phyloP scores from a whole-genome alignment of 2,329 filamentous ascomycete genomes.

The Alternaria viburni region DNA sequence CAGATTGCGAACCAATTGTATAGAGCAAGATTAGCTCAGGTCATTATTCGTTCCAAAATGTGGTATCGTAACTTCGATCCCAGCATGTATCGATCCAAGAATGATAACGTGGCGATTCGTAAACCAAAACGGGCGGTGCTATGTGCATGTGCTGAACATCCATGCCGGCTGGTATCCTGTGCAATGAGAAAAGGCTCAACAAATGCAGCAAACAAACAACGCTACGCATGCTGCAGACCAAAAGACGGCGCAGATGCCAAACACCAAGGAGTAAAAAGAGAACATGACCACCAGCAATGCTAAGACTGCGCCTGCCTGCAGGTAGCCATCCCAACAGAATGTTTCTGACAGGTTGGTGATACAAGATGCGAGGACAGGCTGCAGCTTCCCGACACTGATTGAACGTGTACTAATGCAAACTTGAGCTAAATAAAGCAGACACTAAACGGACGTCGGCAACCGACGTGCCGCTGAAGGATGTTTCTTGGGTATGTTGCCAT shows the following conservation, averaged over 20 bases:
- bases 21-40: slow-evolving; percentile 12
- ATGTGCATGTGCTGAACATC: neutral
- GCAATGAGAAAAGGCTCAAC: slow-evolving; percentile 5
- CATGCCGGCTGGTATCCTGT: slow-evolving; percentile 8
- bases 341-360: slow-evolving; percentile 30
- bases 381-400: slow-evolving; percentile 21
- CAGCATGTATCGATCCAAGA: slow-evolving; percentile 13
- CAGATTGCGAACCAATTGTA: slow-evolving; percentile 12
- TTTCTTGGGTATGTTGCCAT: slow-evolving; percentile 28
- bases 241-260: slow-evolving; percentile 12
- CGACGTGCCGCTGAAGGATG: slow-evolving; percentile 36
- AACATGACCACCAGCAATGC: slow-evolving; percentile 20
- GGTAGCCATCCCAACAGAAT: slow-evolving; percentile 25
- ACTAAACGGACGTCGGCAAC: slow-evolving; percentile 19
- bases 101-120: slow-evolving; percentile 2
- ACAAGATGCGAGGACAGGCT: slow-evolving; percentile 32
- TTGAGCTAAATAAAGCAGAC: slow-evolving; percentile 9
- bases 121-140: slow-evolving; percentile 7
- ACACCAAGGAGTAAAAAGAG: slow-evolving; percentile 23
- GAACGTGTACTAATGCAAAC: slow-evolving; percentile 19
- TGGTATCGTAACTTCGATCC: slow-evolving; percentile 18
- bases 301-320: slow-evolving; percentile 15
- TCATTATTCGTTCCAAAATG: slow-evolving; percentile 31
- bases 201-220: slow-evolving; percentile 33
- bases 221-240: slow-evolving; percentile 23